These are phyloP conservation scores for Neonectria coccinea DNA, from an alignment of 2,329 filamentous ascomycete species.

Conservation along the genomic window DNA sequence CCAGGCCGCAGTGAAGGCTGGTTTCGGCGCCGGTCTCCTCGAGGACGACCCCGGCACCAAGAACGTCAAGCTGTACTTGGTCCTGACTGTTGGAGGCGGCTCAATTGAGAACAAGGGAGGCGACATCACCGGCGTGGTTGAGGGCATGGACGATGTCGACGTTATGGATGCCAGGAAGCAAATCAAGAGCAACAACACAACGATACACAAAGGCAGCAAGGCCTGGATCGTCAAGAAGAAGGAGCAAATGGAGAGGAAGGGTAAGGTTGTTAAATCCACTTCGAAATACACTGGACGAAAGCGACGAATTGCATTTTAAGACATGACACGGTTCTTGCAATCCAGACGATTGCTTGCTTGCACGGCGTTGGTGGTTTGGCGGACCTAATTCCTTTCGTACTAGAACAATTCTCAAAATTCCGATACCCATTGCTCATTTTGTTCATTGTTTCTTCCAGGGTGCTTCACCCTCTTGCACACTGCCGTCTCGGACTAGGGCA, in stretches of 20 bases:
- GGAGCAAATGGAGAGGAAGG: conserved; percentile 93
- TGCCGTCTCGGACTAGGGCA: not conserved
- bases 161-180: conserved; percentile 76
- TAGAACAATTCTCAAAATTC: conserved; percentile 3
- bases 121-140: conserved; percentile 91
- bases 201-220: conserved; percentile 83
- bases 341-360: conserved; percentile 39
- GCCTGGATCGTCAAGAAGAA: conserved; percentile 88
- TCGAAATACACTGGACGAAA: conserved; percentile 96
- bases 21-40: conserved; percentile 93
- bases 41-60: conserved; percentile 98
- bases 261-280: conserved; percentile 90
- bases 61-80: conserved; percentile 95
- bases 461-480: not conserved
- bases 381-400: conserved; percentile 11
- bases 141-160: conserved; percentile 89
- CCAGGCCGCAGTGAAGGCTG: conserved; percentile 88
- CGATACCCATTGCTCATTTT: conserved; percentile 35
- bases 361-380: conserved; percentile 47
- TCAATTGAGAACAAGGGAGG: conserved; percentile 65
- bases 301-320: conserved; percentile 80
- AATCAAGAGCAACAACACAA: conserved; percentile 59
- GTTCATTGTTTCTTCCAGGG: not conserved
- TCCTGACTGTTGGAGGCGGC: conserved; percentile 84
- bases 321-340: conserved; percentile 22